These are phyloP conservation scores for Cercospora zeae-maydis DNA, from an alignment of 2,329 filamentous ascomycete species.

Conservation along the genomic window DNA sequence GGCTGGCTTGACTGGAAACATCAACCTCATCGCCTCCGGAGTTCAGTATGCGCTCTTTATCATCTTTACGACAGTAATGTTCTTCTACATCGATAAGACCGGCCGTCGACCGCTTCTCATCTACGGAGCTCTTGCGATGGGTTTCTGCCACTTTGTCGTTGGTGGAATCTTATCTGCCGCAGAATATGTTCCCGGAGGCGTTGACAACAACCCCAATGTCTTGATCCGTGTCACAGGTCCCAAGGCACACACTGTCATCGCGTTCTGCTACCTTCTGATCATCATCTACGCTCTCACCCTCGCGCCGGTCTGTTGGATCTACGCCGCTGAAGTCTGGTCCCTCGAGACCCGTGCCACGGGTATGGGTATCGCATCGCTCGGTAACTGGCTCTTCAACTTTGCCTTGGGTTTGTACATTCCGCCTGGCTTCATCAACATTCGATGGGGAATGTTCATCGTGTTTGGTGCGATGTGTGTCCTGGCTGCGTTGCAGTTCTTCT, in stretches of 20 bases:
- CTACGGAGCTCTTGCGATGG: constrained; percentile 74
- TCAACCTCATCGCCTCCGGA: constrained; percentile 43
- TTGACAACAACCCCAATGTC: constrained; percentile 51
- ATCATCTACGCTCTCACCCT: constrained; percentile 62
- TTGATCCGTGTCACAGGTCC: constrained; percentile 51
- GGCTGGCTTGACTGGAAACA: constrained; percentile 54
- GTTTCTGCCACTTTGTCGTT: constrained; percentile 80
- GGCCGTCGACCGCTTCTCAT: constrained; percentile 50
- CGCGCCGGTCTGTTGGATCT: constrained; percentile 63
- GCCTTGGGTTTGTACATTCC: constrained; percentile 58
- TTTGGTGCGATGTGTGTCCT: constrained; percentile 49
- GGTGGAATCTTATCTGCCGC: constrained; percentile 49
- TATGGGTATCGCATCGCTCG: constrained; percentile 55
- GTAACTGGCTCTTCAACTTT: constrained; percentile 57
- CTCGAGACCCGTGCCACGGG: constrained; percentile 58
- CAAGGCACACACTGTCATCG: constrained; percentile 60
- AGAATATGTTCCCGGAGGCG: constrained; percentile 43
- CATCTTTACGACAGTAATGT: constrained; percentile 41
- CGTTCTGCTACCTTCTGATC: constrained; percentile 62
- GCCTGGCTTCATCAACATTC: constrained; percentile 57
- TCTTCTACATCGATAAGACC: constrained; percentile 43
- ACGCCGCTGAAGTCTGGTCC: constrained; percentile 62
- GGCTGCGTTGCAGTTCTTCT: constrained; percentile 46
- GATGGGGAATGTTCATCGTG: constrained; percentile 52
- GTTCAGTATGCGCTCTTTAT: constrained; percentile 45